Evolutionary conservation across 2,329 filamentous ascomycete genomes (phyloP).

Genomic region (Chaetomiaceae sp.): DNA sequence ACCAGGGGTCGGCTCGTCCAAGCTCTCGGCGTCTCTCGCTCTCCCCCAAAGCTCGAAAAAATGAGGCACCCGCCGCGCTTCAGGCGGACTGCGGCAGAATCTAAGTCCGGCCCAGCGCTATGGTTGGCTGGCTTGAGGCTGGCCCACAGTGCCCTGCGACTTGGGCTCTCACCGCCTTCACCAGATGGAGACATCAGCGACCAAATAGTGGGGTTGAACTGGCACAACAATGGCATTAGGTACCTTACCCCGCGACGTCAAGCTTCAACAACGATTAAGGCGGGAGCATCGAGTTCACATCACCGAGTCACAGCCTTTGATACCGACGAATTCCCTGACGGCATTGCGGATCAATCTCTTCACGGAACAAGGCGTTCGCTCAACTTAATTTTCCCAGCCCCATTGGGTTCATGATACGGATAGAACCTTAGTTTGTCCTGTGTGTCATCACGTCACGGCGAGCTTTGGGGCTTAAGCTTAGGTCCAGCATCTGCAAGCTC

Average conservation of each 20-base stretch:
- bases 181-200: conserved; percentile 6
- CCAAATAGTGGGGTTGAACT: conserved; percentile 14
- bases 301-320: too few species aligned
- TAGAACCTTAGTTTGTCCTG: too few species aligned
- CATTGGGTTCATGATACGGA: too few species aligned
- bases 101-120: conserved; percentile 22
- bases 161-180: conserved; percentile 24
- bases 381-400: too few species aligned
- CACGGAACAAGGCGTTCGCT: too few species aligned
- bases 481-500: too few species aligned
- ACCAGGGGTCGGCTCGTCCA: conserved; percentile 18
- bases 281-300: not conserved
- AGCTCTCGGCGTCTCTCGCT: conserved; percentile 23
- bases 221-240: too few species aligned
- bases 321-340: too few species aligned
- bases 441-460: too few species aligned
- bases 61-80: conserved; percentile 16
- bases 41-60: conserved; percentile 28
- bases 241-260: conserved; percentile 8
- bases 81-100: conserved; percentile 25
- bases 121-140: conserved; percentile 15
- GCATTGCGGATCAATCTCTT: not conserved
- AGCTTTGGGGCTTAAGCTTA: too few species aligned
- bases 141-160: conserved; percentile 18
- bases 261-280: not conserved